A percentile compares a stretch with the other conserved stretches of the same genome.
These are phyloP conservation scores for Bipolaris victoriae DNA, from an alignment of 2,329 filamentous ascomycete species.

Conservation along the genomic window DNA sequence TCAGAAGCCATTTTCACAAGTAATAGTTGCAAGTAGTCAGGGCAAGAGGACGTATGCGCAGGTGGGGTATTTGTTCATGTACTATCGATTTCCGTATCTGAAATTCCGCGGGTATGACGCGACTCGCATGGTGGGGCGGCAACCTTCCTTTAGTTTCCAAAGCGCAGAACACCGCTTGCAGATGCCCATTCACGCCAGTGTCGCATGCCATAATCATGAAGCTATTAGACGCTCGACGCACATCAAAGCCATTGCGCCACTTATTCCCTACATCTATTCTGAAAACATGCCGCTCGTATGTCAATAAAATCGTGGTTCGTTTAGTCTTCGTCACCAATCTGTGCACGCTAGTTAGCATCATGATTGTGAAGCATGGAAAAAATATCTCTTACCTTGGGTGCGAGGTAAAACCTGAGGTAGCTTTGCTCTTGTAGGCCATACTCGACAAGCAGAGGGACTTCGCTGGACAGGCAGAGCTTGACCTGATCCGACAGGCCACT, in stretches of 20 bases:
- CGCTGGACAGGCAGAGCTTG: constrained; percentile 91
- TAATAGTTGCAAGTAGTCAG: background rate
- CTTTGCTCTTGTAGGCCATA: constrained; percentile 84
- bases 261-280: constrained; percentile 32
- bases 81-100: constrained; percentile 45
- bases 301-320: constrained; percentile 22
- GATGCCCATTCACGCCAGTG: constrained; percentile 28
- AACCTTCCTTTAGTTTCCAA: constrained; percentile 25
- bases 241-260: constrained; percentile 35
- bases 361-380: background rate
- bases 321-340: constrained; percentile 75
- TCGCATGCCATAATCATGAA: constrained; percentile 21
- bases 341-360: constrained; percentile 52
- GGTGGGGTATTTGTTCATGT: constrained; percentile 18
- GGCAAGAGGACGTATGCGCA: background rate
- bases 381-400: constrained; percentile 79
- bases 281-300: constrained; percentile 35
- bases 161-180: constrained; percentile 27
- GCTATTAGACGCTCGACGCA: constrained; percentile 35
- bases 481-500: constrained; percentile 80
- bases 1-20: constrained; percentile 40
- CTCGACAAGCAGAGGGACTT: constrained; percentile 95
- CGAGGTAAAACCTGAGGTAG: constrained; percentile 95
- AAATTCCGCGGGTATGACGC: constrained; percentile 44
- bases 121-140: constrained; percentile 38